Base-by-base conservation (phyloP, 345 rosid species). In the Citrus glauca region DNA sequence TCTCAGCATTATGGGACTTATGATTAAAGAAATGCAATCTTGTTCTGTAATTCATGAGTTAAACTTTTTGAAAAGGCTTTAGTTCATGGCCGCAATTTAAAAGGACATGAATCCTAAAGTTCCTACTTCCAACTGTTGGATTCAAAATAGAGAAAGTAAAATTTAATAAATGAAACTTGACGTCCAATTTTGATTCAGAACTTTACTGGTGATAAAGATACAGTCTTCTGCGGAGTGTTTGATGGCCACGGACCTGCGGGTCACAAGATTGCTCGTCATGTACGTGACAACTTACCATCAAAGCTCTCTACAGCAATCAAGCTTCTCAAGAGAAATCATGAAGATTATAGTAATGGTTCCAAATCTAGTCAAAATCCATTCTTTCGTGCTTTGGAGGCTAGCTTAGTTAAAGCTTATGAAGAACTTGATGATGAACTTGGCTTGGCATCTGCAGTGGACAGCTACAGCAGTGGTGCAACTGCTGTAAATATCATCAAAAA, bases 161-260 rank as follows among this genome's bases (percentile, higher is more conserved):
- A 64, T 42, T 64, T 35, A 76, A 25, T 11, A 66, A 2, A 74
- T 38, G 27, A 24, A 73, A 76, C 68, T 78, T 66, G 67, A 75
- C 61, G 25, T 77, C 37, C 33, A 37, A 74, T 50, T 45, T 77
- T 81, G 83, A 81, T 83, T 60, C 90, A 87, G 92, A 87, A 91
- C 69, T 96, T 96, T 66, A 77, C 80, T 33, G 99, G 97, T 2
- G 87, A 89, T 68, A 92, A 94, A 83, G 88, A 86, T 48, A 81
- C 76, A 83, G 75, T 86, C 14, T 94, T 92, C 75, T 94, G 98
- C 8, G 97, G 97, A 42, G 98, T 96, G 69, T 96, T 96, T 63
- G 99, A 96, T 63, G 99, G 98, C 7, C 99, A 94, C 14, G 99
- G 99, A 53, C 98, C 98, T 8, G 77, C 78, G 24, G 99, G 99